Conservation (phyloP, 2,329 filamentous ascomycete genomes). For the Xylariaceae sp. region DNA sequence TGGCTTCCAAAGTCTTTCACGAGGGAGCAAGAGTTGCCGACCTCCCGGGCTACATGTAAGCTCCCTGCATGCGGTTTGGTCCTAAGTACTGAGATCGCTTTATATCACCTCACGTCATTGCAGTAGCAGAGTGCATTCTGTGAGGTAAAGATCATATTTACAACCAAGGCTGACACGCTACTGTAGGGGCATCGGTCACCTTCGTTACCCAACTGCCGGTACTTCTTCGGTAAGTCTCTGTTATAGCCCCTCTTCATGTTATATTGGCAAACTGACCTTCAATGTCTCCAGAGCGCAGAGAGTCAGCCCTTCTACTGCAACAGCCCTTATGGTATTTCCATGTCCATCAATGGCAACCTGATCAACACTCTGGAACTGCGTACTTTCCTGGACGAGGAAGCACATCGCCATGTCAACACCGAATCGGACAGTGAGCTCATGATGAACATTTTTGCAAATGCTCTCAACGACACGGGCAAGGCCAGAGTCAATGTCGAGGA, state of each 20-base stretch:
- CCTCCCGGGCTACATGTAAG: slow-evolving; percentile 64
- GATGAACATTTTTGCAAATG: slow-evolving; percentile 73
- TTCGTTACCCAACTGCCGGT: slow-evolving; percentile 72
- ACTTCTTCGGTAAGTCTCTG: slow-evolving; percentile 50
- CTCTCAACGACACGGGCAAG: slow-evolving; percentile 78
- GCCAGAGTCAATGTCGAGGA: slow-evolving; percentile 77
- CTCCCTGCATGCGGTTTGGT: neutral
- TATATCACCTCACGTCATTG: too few relatives aligned
- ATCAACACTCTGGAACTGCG: slow-evolving; percentile 67
- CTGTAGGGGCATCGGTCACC: slow-evolving; percentile 48
- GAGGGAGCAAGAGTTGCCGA: slow-evolving; percentile 63
- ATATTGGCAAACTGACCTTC: slow-evolving; percentile 1
- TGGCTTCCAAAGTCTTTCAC: slow-evolving; percentile 70
- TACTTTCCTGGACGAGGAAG: slow-evolving; percentile 43
- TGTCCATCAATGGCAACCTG: slow-evolving; percentile 71
- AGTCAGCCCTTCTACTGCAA: slow-evolving; percentile 78
- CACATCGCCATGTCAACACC: slow-evolving; percentile 64
- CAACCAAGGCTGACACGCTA: neutral
- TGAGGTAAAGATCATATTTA: neutral
- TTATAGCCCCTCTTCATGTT: neutral
- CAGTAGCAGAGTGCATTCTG: too few relatives aligned
- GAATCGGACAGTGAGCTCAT: slow-evolving; percentile 23
- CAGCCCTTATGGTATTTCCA: slow-evolving; percentile 65
- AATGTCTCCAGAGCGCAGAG: slow-evolving; percentile 42
- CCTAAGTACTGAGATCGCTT: too few relatives aligned